phyloP scores from a whole-genome alignment of 2,329 filamentous ascomycete species.

The Penicillium glabrum region DNA sequence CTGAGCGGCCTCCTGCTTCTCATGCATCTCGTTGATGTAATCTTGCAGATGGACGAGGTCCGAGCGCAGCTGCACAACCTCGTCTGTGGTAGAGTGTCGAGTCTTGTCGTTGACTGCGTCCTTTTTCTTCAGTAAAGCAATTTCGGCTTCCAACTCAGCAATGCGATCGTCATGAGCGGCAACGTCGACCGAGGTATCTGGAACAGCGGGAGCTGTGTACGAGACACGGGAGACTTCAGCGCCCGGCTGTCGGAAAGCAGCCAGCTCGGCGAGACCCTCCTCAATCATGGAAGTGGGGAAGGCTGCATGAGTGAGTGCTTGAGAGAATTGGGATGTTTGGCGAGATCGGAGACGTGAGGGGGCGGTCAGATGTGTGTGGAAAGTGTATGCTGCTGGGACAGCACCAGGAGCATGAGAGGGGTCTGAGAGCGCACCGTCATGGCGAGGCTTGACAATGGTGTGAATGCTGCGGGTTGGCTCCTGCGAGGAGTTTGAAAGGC shows the following conservation, averaged over 20 bases:
- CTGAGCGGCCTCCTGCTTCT: constrained; percentile 37
- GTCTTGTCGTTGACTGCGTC: constrained; percentile 35
- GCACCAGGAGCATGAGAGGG: constrained; percentile 33
- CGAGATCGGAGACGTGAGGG: constrained; percentile 10
- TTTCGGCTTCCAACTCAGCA: constrained; percentile 39
- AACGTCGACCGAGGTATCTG: constrained; percentile 14
- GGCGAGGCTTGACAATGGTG: constrained; percentile 73
- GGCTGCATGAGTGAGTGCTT: constrained; percentile 39
- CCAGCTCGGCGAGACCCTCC: constrained; percentile 42
- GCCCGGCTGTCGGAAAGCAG: constrained; percentile 27
- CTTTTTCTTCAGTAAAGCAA: constrained; percentile 40
- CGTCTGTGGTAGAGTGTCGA: constrained; percentile 35
- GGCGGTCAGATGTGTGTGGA: constrained; percentile 39
- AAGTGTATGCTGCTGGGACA: constrained; percentile 44
- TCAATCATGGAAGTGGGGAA: constrained; percentile 41
- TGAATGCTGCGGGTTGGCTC: constrained; percentile 52
- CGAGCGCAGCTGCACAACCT: constrained; percentile 39
- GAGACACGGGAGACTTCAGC: constrained; percentile 16
- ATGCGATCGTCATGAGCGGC: constrained; percentile 28
- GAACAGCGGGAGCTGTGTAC: constrained; percentile 8
- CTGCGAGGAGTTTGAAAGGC: constrained; percentile 39
- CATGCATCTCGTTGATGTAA: constrained; percentile 39
- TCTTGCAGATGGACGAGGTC: constrained; percentile 37
- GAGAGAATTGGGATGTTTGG: constrained; percentile 30
- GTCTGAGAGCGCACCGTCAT: constrained; percentile 41